Evolutionary conservation across 2,329 filamentous ascomycete genomes (phyloP).

Genomic region (Ophioceras dolichostomum): DNA sequence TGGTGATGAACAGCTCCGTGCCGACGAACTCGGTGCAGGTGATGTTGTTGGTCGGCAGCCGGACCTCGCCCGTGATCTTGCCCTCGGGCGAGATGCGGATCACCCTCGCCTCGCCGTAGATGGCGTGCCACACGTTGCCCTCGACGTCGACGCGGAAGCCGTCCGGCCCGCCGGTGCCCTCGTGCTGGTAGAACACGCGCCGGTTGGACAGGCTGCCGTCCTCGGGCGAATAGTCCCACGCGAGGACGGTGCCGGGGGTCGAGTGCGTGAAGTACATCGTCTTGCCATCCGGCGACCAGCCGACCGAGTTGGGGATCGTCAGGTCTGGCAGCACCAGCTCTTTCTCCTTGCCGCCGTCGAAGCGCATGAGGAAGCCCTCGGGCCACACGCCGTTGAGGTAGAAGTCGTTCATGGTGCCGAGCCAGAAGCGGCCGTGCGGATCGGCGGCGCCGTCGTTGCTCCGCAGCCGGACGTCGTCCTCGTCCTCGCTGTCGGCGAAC

Average conservation of each 20-base stretch:
- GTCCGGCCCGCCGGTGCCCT: conserved; percentile 58
- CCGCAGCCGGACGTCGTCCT: conserved; percentile 40
- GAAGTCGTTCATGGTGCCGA: conserved; percentile 76
- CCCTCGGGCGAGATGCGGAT: conserved; percentile 59
- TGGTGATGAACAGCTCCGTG: conserved; percentile 66
- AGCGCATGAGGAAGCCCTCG: conserved; percentile 58
- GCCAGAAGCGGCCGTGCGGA: conserved; percentile 69
- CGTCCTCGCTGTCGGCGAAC: conserved; percentile 24
- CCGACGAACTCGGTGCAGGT: conserved; percentile 76
- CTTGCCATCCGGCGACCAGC: conserved; percentile 62
- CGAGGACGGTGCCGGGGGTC: conserved; percentile 54
- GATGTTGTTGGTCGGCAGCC: conserved; percentile 64
- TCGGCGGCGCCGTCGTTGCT: conserved; percentile 80
- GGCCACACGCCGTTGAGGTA: conserved; percentile 42
- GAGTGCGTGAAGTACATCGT: conserved; percentile 80
- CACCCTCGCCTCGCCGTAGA: conserved; percentile 70
- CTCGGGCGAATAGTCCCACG: conserved; percentile 59
- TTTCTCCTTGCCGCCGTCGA: conserved; percentile 49
- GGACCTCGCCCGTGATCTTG: conserved; percentile 60
- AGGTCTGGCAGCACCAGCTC: conserved; percentile 49
- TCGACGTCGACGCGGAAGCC: conserved; percentile 75
- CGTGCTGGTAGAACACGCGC: conserved; percentile 61
- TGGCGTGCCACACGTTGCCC: conserved; percentile 78
- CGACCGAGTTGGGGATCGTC: conserved; percentile 74
- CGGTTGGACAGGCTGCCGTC: conserved; percentile 55